Base-by-base conservation (phyloP, 331 rosid species). In the Quercus phellos region DNA sequence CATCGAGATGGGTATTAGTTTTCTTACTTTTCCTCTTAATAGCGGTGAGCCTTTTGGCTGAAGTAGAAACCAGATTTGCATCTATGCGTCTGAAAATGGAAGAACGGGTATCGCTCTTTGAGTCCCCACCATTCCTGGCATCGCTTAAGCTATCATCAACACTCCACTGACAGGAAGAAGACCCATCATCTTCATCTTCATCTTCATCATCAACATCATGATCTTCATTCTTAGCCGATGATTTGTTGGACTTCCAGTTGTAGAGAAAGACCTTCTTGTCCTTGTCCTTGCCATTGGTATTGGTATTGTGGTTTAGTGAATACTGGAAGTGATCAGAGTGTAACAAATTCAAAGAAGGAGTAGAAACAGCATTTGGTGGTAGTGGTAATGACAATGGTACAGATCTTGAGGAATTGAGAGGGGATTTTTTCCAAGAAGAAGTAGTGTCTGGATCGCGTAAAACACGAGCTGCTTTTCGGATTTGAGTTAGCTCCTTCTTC, bases 401-500 rank as follows among this genome's bases (percentile, higher is more conserved):
- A 75, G 98, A 91, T 91, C 95, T 89, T 71, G 98, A 82, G n/a
- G 95, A 90, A 54, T 81, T 84, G 17, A 90, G 89, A 11, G 98
- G 98, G 3, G 97, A 91, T 80, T 90, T 89, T 80, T 90, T 89
- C 98, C 97, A 93, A 0, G 99, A 93, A 43, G 97, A 91, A 0
- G 96, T 93, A 0, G 99, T 95, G 3, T 97, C 99, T 1, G 99
- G 99, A 91, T 95, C 99, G 54, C 99, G 92, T 17, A 95, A 87
- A 17, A 86, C 86, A 16, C 99, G 89, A 43, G 99, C 88, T 30
- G 99, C 99, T 73, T 93, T 95, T 0, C 99, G 96, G 81, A 95
- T 95, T 91, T 95, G 99, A 66, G 97, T 91, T 14, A 95, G 95
- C 77, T 95, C 99, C 88, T 84, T 95, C 88, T 84, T 95, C 80